Evolutionary conservation across 1,139 yeast genomes (phyloP).

Genomic region (Yamadazyma diddensiae): DNA sequence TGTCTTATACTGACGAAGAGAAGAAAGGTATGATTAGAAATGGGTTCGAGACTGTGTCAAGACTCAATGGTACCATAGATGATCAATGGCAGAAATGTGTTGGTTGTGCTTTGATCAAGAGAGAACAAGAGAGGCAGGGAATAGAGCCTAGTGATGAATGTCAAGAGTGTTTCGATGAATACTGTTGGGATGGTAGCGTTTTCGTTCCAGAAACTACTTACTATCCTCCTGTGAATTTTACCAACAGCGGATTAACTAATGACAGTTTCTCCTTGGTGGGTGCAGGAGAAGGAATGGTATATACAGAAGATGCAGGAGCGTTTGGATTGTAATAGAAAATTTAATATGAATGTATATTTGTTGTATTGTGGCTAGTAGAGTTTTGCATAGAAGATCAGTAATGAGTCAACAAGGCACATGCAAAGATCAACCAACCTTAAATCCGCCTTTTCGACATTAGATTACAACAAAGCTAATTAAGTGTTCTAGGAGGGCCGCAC

Average conservation of each 20-base stretch:
- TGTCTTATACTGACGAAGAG: slow-evolving; percentile 31
- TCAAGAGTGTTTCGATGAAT: slow-evolving; percentile 32
- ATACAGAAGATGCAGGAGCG: slow-evolving; percentile 1
- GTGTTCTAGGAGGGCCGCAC: too few species aligned
- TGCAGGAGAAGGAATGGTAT: slow-evolving; percentile 7
- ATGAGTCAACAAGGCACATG: too few species aligned
- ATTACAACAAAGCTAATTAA: too few species aligned
- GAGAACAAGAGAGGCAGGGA: slow-evolving; percentile 42
- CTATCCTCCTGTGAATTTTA: slow-evolving; percentile 25
- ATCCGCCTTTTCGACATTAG: too few species aligned
- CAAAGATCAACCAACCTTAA: too few species aligned
- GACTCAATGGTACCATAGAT: slow-evolving; percentile 34
- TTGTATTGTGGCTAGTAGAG: too few species aligned
- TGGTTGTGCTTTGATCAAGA: slow-evolving; percentile 41
- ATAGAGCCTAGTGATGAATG: slow-evolving; percentile 38
- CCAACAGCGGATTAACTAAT: slow-evolving; percentile 28
- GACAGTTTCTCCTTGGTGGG: slow-evolving; percentile 14
- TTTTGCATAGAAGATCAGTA: too few species aligned
- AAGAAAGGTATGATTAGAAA: slow-evolving; percentile 37
- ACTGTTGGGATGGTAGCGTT: slow-evolving; percentile 42
- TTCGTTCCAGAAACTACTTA: slow-evolving; percentile 13
- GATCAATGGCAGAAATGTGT: slow-evolving; percentile 40
- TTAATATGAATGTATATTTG: background rate
- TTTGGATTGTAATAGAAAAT: slow-evolving; percentile 3
- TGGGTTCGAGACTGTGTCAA: slow-evolving; percentile 34